Evolutionary conservation across 164 flowering plant genomes (phyloP), one percentile per base, ranked within the genome.

Genomic region (Piper betle): DNA sequence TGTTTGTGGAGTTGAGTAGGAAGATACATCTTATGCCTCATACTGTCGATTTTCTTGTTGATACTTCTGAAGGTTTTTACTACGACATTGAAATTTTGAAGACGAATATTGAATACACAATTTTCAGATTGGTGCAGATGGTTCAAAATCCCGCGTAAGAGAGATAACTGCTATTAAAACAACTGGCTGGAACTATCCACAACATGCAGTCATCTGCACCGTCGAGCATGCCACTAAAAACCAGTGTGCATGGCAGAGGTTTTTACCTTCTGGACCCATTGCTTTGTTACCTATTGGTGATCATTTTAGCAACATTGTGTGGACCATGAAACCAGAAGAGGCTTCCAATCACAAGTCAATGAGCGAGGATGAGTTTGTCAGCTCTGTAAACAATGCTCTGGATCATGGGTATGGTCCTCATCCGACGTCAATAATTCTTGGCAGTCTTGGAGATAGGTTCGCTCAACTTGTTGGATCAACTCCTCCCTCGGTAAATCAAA

Each of bases 281-380:
- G 99, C 99, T 57, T 93, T 94, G 67, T 60, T 91, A 70, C 99
- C 99, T 2, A 71, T 94, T 1, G 96, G 99, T 55, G 94, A 91
- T 62, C 84, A 70, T 6, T 91, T 71, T 66, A 94, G 97, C 79
- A 94, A 94, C 73, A 88, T 94, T 58, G 99, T 94, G 37, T 94
- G 99, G 99, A 85, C 93, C 16, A 91, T 91, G 97, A 79, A 59
- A 71, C 97, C 97, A 52, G 62, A 79, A 57, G 96, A 91, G 63
- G 72, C 96, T 55, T 73, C 74, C 37, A 76, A 74, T 2, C 75
- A 67, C 54, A 86, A 82, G 65, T 68, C 79, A 59, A 79, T 87
- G 87, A 62, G 60, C 63, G 90, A 79, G 59, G 86, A 75, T 68
- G 85, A 79, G 62, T 94, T 94, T 79, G 74, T 88, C 59, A 78